Conservation (phyloP, 164 flowering plant genomes). For the Houttuynia cordata region DNA sequence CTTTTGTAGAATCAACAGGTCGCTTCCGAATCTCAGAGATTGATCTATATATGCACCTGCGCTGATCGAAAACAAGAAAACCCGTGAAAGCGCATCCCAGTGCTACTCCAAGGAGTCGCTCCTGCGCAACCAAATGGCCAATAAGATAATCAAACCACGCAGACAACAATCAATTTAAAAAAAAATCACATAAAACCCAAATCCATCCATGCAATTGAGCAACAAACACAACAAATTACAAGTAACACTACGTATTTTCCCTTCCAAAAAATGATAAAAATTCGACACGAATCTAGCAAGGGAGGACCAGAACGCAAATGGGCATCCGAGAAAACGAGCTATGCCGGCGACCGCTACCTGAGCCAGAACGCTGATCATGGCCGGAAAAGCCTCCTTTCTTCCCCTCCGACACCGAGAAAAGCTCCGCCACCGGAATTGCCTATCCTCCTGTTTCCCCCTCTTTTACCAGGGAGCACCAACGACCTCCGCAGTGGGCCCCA, state of each 20-base stretch:
- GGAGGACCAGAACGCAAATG: not conserved
- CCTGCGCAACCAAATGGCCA: no score
- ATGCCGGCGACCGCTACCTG: slow-evolving; percentile 22
- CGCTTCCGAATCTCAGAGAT: slow-evolving; percentile 24
- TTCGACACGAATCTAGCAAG: not conserved
- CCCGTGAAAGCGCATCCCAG: slow-evolving; percentile 47
- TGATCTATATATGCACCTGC: slow-evolving; percentile 35
- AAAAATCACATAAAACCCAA: not conserved
- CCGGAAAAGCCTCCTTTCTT: not conserved
- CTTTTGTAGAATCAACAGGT: slow-evolving; percentile 12
- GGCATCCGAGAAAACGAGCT: no score
- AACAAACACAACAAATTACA: not conserved
- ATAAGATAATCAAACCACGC: no score
- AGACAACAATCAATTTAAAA: no score
- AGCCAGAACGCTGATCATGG: slow-evolving; percentile 57
- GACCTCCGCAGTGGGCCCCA: no score
- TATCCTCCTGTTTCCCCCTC: no score
- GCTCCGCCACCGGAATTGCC: no score
- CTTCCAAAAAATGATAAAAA: not conserved
- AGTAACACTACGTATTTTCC: not conserved
- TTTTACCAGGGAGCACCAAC: no score
- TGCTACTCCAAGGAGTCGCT: slow-evolving; percentile 73
- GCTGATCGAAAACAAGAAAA: slow-evolving; percentile 43
- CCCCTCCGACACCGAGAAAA: not conserved
- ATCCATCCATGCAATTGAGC: not conserved